Evolutionary conservation across 495 filamentous ascomycete species (phyloP).

Genomic region (Acidomyces sp.): DNA sequence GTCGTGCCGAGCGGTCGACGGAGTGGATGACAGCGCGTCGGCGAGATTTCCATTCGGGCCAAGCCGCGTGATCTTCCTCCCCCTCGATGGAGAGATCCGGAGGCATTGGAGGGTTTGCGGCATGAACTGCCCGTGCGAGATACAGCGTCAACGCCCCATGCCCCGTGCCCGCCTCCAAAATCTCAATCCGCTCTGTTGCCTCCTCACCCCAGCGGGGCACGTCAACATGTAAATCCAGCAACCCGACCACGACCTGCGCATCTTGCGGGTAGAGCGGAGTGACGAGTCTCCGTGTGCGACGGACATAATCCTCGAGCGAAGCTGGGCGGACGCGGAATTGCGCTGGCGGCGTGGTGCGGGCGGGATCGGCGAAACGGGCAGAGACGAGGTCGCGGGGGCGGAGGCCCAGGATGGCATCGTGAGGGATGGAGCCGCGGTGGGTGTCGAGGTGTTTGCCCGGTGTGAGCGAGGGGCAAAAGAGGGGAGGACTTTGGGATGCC

Average conservation of each 20-base stretch:
- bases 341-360: conserved; percentile 6
- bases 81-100: not conserved
- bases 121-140: conserved; percentile 61
- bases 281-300: conserved; percentile 48
- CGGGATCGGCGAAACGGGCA: conserved; percentile 38
- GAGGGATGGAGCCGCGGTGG: conserved; percentile 39
- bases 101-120: conserved; percentile 42
- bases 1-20: conserved; percentile 45
- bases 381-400: conserved; percentile 41
- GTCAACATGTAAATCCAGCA: conserved; percentile 53
- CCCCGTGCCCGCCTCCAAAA: conserved; percentile 71
- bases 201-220: conserved; percentile 8
- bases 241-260: conserved; percentile 54
- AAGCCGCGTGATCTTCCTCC: conserved; percentile 2
- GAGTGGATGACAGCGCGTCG: conserved; percentile 59
- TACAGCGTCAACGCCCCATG: conserved; percentile 64
- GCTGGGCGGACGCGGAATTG: conserved; percentile 47
- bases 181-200: conserved; percentile 39
- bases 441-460: conserved; percentile 34
- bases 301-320: conserved; percentile 58
- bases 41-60: conserved; percentile 7
- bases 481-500: conserved; percentile 25
- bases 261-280: conserved; percentile 70
- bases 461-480: conserved; percentile 40
- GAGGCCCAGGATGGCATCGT: conserved; percentile 52